These are phyloP conservation scores for Phytopythium sindhum DNA, from an alignment of 352 stramenopile species.

Conservation along the genomic window DNA sequence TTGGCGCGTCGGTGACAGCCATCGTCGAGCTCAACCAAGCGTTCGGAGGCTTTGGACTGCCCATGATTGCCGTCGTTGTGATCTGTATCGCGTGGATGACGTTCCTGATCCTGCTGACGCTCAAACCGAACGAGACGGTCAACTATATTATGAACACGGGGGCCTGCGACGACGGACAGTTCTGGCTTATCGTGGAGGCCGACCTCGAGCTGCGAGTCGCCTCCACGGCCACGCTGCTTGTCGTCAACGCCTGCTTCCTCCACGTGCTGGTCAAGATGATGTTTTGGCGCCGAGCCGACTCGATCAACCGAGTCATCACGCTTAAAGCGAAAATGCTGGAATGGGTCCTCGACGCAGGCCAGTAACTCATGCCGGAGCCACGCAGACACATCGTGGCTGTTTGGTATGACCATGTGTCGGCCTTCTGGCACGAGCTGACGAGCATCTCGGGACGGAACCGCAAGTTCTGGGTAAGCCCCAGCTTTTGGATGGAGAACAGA, in stretches of 20 bases:
- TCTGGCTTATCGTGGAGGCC: constrained; percentile 23
- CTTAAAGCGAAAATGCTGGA: neutral
- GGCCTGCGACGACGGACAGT: constrained; percentile 26
- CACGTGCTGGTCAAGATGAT: constrained; percentile 21
- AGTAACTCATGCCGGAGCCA: neutral
- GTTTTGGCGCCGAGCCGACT: constrained; percentile 2
- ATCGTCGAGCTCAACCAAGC: constrained; percentile 16
- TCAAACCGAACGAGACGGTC: constrained; percentile 17
- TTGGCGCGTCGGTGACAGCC: neutral
- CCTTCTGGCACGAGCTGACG: constrained; percentile 15
- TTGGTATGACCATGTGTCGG: constrained; percentile 7
- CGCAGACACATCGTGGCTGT: constrained; percentile 5
- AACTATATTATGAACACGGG: constrained; percentile 36
- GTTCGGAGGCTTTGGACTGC: constrained; percentile 23
- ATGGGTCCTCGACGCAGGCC: neutral
- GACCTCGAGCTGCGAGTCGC: neutral
- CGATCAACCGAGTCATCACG: neutral
- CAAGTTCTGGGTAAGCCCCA: constrained; percentile 20
- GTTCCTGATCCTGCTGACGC: constrained; percentile 23
- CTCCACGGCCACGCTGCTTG: constrained; percentile 9
- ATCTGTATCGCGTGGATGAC: constrained; percentile 16
- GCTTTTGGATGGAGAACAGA: neutral
- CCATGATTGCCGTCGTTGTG: constrained; percentile 12
- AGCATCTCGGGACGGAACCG: constrained; percentile 14
- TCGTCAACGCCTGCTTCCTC: constrained; percentile 11